These are phyloP conservation scores for Penicillium sp. DNA, from an alignment of 2,329 filamentous ascomycete genomes.

Conservation along the genomic window DNA sequence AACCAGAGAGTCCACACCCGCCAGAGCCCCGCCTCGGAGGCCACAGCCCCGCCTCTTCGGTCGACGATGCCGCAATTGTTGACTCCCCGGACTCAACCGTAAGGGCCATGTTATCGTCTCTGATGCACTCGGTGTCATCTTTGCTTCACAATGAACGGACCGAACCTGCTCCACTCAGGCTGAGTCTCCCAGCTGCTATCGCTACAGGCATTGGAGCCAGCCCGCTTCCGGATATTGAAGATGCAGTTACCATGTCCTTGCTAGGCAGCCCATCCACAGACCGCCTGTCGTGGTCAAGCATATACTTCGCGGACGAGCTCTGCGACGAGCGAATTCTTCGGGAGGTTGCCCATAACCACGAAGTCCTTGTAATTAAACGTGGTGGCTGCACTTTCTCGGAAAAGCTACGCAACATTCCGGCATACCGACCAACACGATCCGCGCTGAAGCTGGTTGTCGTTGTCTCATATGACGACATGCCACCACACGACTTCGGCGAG, in stretches of 20 bases:
- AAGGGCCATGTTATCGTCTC: conserved; percentile 43
- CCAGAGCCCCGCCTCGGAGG: conserved; percentile 14
- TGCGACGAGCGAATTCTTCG: conserved; percentile 53
- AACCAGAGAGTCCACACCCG: conserved; percentile 18
- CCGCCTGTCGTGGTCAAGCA: conserved; percentile 63
- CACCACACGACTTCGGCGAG: conserved; percentile 8
- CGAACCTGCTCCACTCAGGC: conserved; percentile 33
- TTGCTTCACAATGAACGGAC: conserved; percentile 44
- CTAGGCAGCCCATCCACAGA: conserved; percentile 39
- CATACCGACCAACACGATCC: conserved; percentile 59
- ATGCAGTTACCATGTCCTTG: conserved; percentile 43
- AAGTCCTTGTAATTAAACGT: conserved; percentile 77
- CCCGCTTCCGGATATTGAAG: conserved; percentile 63
- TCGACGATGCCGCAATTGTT: conserved; percentile 24
- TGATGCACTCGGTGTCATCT: conserved; percentile 51
- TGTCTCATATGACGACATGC: conserved; percentile 58
- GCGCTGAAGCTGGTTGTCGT: conserved; percentile 79
- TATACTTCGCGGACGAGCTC: conserved; percentile 73
- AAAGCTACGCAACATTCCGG: conserved; percentile 83
- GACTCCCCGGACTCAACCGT: conserved; percentile 34
- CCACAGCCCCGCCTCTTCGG: conserved; percentile 18
- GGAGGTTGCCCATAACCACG: conserved; percentile 55
- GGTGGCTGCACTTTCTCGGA: conserved; percentile 80
- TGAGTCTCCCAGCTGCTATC: conserved; percentile 47
- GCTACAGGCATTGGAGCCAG: conserved; percentile 58